phyloP scores from a whole-genome alignment of 2,329 filamentous ascomycete species.

The Raffaelea albimanens region DNA sequence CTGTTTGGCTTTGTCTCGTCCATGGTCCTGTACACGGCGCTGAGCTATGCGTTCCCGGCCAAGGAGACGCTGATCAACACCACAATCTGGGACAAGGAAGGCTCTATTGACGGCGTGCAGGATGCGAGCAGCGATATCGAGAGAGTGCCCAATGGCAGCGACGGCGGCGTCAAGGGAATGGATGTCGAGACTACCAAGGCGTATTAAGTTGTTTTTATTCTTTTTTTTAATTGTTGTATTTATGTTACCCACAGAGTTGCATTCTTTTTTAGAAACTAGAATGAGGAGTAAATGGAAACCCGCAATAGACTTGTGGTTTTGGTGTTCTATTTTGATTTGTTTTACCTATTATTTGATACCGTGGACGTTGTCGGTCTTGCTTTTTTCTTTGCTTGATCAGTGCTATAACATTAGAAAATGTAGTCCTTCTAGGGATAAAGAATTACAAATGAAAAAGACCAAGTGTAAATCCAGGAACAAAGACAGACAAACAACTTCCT shows the following conservation, averaged over 20 bases:
- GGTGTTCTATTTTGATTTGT: not conserved
- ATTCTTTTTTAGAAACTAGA: too few species aligned
- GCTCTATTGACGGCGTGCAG: slow-evolving; percentile 13
- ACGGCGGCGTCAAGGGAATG: slow-evolving; percentile 2
- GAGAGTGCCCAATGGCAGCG: slow-evolving; percentile 1
- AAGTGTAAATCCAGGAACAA: not conserved
- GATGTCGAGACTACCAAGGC: slow-evolving; percentile 6
- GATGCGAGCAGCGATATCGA: slow-evolving; percentile 14
- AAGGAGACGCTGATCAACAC: slow-evolving; percentile 35
- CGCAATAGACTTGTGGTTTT: too few species aligned
- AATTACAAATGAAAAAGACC: not conserved
- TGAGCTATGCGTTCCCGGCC: slow-evolving; percentile 39
- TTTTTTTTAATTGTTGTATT: too few species aligned
- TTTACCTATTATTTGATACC: not conserved
- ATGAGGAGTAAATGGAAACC: too few species aligned
- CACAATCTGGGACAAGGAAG: slow-evolving; percentile 26
- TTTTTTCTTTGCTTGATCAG: not conserved
- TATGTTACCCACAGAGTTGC: too few species aligned
- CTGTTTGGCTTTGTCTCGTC: slow-evolving; percentile 50
- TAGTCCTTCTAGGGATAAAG: not conserved
- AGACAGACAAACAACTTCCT: not conserved
- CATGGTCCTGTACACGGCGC: slow-evolving; percentile 42
- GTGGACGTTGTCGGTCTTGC: not conserved
- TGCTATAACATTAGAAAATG: not conserved
- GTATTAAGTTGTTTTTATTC: not conserved